Base-by-base conservation (phyloP, 768 basidiomycete genomes). In the Trametes sanguinea region DNA sequence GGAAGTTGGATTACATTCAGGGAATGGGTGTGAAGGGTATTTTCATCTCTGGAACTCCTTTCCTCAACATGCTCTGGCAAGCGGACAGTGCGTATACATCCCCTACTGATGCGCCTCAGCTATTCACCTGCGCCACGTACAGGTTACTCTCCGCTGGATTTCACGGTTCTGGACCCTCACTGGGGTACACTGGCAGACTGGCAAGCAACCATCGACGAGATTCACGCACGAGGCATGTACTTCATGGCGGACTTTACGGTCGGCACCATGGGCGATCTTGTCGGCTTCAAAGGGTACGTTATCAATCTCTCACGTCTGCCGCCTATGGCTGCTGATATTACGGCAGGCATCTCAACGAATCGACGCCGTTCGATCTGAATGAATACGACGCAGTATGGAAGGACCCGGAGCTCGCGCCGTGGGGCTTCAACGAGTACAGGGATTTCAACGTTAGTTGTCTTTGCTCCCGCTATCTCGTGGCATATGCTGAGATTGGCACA, bases 31-130 rank as follows among this genome's bases (percentile, higher is more conserved):
- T 94, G 62, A 79, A 80, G 67, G 81, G 86, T 54, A 86, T 97
- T 68, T 97, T 93, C 77, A 90, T 96, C 72, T 93, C 95, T 27
- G 95, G 95, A 54, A 97, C 95, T 1, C 86, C 88, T 54, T 97
- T 94, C 75, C 63, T 97, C 63, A 96, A 96, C 81, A 95, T 95
- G 94, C 76, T 93, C n/a, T 96, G 94, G 94, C 89, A 95, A 71
- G 90, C 93, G 3, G 94, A 96, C 83, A 94, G 94, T 95, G 56
- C 71, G 93, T 84, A 9, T 51, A 63, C 59, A 37, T 39, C 46
- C 13, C 35, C 35, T 11, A 11, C 35, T 37, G 6, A 37, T 40
- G 27, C 10, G 13, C 2, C 22, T 4, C n/a, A 4, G 37, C n/a
- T 22, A 40, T 17, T 53, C 6, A 44, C 65, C 65, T 57, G 55